phyloP scores from a whole-genome alignment of 1,284 basidiomycete species.

The Sphagnurus paluster region DNA sequence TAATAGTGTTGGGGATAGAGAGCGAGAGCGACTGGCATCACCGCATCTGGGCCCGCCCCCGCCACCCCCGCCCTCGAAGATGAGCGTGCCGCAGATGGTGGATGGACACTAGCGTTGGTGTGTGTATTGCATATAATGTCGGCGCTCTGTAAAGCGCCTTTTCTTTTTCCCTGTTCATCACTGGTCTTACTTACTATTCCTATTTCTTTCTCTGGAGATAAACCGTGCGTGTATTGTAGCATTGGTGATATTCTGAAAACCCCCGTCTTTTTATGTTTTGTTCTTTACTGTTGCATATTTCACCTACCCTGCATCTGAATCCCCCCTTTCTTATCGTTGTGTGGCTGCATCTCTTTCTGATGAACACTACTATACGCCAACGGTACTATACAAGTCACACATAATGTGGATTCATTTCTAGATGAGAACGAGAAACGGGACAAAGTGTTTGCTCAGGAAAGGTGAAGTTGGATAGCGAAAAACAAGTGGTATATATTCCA shows the following conservation, averaged over 20 bases:
- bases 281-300: no score
- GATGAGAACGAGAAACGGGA: neutral
- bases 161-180: neutral
- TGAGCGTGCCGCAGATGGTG: conserved; percentile 39
- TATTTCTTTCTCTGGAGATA: no score
- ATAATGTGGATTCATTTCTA: conserved; percentile 10
- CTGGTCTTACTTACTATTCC: neutral
- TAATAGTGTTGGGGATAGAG: conserved; percentile 14
- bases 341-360: neutral
- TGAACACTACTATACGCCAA: conserved; percentile 2
- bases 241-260: no score
- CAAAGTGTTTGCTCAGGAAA: no score
- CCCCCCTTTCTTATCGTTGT: neutral
- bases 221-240: no score
- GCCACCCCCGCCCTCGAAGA: conserved; percentile 32
- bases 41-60: conserved; percentile 28
- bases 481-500: no score
- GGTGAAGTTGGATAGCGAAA: no score
- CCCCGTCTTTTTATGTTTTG: no score
- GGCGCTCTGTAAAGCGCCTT: conserved; percentile 1
- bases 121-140: neutral
- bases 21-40: conserved; percentile 20
- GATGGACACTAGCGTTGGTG: conserved; percentile 30
- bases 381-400: conserved; percentile 5
- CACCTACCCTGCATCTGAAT: no score